phyloP scores from a whole-genome alignment of 83 land plant species.

The Picea engelmannii region DNA sequence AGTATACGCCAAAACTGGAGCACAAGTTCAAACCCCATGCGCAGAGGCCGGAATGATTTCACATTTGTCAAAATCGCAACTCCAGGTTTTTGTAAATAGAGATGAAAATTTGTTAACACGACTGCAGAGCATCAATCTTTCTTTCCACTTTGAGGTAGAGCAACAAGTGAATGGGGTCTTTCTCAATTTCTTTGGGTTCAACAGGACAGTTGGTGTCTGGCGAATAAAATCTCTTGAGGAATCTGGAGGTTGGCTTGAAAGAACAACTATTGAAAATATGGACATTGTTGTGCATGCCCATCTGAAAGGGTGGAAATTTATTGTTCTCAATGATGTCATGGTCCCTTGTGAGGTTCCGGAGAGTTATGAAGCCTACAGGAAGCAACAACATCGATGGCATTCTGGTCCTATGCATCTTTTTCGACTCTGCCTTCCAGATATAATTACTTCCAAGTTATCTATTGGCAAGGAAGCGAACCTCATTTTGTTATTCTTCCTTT shows the following conservation, averaged over 20 bases:
- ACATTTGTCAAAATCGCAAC: too few relatives aligned
- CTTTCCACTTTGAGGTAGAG: conserved; percentile 56
- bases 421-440: too few relatives aligned
- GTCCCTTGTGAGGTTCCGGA: conserved; percentile 1
- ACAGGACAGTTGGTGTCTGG: conserved; percentile 33
- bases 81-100: conserved; percentile 28
- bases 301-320: too few relatives aligned
- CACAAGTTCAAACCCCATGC: too few relatives aligned
- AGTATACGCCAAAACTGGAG: too few relatives aligned
- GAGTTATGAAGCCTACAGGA: conserved; percentile 55
- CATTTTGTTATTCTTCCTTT: conserved; percentile 35
- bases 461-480: conserved; percentile 38
- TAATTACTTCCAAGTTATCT: conserved; percentile 51
- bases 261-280: too few relatives aligned
- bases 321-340: too few relatives aligned
- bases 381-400: conserved; percentile 65
- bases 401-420: too few relatives aligned
- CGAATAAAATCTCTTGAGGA: too few relatives aligned
- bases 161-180: conserved; percentile 54
- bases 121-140: conserved; percentile 45
- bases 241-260: too few relatives aligned
- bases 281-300: too few relatives aligned
- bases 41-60: too few relatives aligned
- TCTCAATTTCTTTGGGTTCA: conserved; percentile 45
- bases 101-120: conserved; percentile 49